Evolutionary conservation across 495 filamentous ascomycete genomes (phyloP), one percentile per base, ranked within the genome.

Genomic region (Arthonia radiata): DNA sequence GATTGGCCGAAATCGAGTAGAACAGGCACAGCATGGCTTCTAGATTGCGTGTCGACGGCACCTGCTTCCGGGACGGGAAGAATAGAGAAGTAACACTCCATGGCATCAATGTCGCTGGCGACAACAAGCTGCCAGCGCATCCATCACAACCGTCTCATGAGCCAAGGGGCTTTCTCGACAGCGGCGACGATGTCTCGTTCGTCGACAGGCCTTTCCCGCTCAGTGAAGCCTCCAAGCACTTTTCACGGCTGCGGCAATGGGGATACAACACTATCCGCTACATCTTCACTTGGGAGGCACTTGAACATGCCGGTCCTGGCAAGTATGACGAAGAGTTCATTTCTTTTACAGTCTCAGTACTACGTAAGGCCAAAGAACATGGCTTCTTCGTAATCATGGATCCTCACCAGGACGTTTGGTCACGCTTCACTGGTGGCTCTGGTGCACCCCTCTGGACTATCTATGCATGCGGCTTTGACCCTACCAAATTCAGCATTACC

Each of bases 251-350:
- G 28, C 70, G 71, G 34, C 72, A 70, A 34, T 91, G 64, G 56
- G 86, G 86, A 4, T 97, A 92, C 48, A 97, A 93, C 47, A 77
- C 75, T 1, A 83, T 97, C 27, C 61, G 86, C 39, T 97, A 97
- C 43, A 59, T 97, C 33, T 97, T 91, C 44, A 94, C 83, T 0
- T 97, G 86, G 86, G 86, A 97, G 45, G 83, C 86, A n/a, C 83
- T 97, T 40, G 86, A 97, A 51, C 69, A 80, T 32, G 70, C 69
- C 8, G 86, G 82, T 0, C 86, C 86, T n/a, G 80, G 81, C 1
- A 74, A 58, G 35, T 97, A 94, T 47, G 86, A 97, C 35, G 74
- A 97, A 39, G 74, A 79, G 33, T 97, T 77, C 74, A 76, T 92
- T 33, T 49, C 74, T 27, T 76, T 82, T 42, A 94, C 89, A 1